Evolutionary conservation across 306 rosid genomes (phyloP), one percentile per base, ranked within the genome.

Genomic region (Trifolium repens): DNA sequence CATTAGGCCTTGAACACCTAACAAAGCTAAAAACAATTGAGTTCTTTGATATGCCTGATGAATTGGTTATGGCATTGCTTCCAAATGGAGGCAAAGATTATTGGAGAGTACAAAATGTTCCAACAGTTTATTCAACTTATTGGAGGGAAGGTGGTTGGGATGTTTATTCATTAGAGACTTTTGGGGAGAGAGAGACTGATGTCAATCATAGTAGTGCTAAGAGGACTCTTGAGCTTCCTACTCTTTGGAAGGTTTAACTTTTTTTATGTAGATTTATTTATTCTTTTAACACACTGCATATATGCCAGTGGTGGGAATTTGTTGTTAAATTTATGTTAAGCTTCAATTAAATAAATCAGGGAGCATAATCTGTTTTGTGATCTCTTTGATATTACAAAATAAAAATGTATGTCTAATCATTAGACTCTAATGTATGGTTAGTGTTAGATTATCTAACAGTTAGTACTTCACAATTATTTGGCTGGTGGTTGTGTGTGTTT

Each of bases 91-190:
- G 90, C 10, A 57, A 76, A 39, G 90, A 89, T 27, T 62, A 76
- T 43, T 78, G 74, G 85, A 83, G 87, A 64, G 90, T 87, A 9
- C 69, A 74, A 71, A 80, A 87, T 66, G 87, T 89, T 1, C 96
- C 93, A 0, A 87, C 76, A 42, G 87, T 91, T 79, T 78, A 87
- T 54, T 40, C 85, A 3, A 53, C 85, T 2, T 85, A 82, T 58
- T 85, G 91, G 96, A 89, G 85, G 40, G 89, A 86, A 44, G 89
- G 82, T 10, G 89, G 84, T 24, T 91, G 93, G 96, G 91, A 84
- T 77, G 88, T 88, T 16, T 75, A 74, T 75, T 85, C 96, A 34
- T 44, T 85, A 27, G 87, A 85, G n/a, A 81, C 83, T 50, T 66
- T 78, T 42, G 81, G 60, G 16, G 88, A 84, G 37, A 8, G 69